These are phyloP conservation scores for Ceratobasidium sp. DNA, from an alignment of 1,284 basidiomycete species.

Conservation along the genomic window DNA sequence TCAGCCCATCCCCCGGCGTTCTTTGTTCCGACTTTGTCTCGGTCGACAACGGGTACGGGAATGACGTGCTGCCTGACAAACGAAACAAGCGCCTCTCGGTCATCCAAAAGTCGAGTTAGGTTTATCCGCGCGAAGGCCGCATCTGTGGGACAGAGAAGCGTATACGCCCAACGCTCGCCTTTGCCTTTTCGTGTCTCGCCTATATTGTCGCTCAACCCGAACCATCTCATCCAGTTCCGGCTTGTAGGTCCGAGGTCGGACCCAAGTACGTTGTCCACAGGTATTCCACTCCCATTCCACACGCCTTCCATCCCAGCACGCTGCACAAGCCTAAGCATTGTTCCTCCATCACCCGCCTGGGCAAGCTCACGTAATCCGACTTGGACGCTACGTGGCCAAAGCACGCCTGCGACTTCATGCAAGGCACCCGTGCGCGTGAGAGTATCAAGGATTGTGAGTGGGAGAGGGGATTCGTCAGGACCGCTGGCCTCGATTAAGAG, in stretches of 20 bases:
- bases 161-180: slow-evolving; percentile 71
- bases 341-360: slow-evolving; percentile 86
- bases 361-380: slow-evolving; percentile 91
- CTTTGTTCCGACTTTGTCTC: slow-evolving; percentile 21
- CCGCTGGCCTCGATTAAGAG: slow-evolving; percentile 42
- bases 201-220: slow-evolving; percentile 11
- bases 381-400: slow-evolving; percentile 89
- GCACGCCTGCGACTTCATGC: slow-evolving; percentile 84
- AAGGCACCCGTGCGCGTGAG: slow-evolving; percentile 92
- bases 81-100: slow-evolving; percentile 69
- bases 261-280: slow-evolving; percentile 66
- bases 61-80: slow-evolving; percentile 94
- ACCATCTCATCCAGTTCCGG: background rate
- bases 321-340: slow-evolving; percentile 87
- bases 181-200: slow-evolving; percentile 36
- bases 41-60: slow-evolving; percentile 58
- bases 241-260: slow-evolving; percentile 53
- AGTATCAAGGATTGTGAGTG: slow-evolving; percentile 62
- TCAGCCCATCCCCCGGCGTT: slow-evolving; percentile 25
- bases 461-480: slow-evolving; percentile 33
- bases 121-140: slow-evolving; percentile 93
- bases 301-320: slow-evolving; percentile 92
- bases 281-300: slow-evolving; percentile 83
- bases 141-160: slow-evolving; percentile 91
- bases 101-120: slow-evolving; percentile 80